Conservation (phyloP, 1,284 basidiomycete species). For the Heterobasidion occidentale region DNA sequence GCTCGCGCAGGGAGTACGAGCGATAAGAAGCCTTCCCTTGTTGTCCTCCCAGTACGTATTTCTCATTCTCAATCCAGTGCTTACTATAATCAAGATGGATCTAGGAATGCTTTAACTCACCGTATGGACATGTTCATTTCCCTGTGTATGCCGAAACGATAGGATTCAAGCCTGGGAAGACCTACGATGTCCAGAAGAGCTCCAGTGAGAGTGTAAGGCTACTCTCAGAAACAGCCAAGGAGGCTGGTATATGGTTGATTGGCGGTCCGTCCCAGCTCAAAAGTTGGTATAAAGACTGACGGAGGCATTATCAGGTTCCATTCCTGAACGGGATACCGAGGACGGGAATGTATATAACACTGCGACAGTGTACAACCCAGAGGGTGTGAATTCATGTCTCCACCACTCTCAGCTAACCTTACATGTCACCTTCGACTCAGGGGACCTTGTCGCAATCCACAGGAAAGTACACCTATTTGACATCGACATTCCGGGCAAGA, state of each 20-base stretch:
- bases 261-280: slow-evolving; percentile 54
- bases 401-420: background rate
- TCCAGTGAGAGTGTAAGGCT: slow-evolving; percentile 76
- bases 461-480: slow-evolving; percentile 97
- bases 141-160: slow-evolving; percentile 82
- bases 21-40: slow-evolving; percentile 61
- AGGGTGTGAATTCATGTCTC: slow-evolving; percentile 41
- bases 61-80: background rate
- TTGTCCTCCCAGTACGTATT: slow-evolving; percentile 77
- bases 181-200: slow-evolving; percentile 51
- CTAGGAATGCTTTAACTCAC: slow-evolving; percentile 97
- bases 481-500: slow-evolving; percentile 95
- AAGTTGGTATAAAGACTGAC: too few species aligned
- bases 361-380: slow-evolving; percentile 82
- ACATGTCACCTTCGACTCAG: slow-evolving; percentile 26
- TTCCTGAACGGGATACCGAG: slow-evolving; percentile 70
- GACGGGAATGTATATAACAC: slow-evolving; percentile 86
- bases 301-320: slow-evolving; percentile 53
- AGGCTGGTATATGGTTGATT: slow-evolving; percentile 81
- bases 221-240: slow-evolving; percentile 78
- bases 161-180: slow-evolving; percentile 44
- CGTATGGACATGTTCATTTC: slow-evolving; percentile 86
- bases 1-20: slow-evolving; percentile 32
- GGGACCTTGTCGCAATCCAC: slow-evolving; percentile 81
- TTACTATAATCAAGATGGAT: background rate